Evolutionary conservation across 2,329 filamentous ascomycete species (phyloP).

Genomic region (Pseudocercospora fijiensis): DNA sequence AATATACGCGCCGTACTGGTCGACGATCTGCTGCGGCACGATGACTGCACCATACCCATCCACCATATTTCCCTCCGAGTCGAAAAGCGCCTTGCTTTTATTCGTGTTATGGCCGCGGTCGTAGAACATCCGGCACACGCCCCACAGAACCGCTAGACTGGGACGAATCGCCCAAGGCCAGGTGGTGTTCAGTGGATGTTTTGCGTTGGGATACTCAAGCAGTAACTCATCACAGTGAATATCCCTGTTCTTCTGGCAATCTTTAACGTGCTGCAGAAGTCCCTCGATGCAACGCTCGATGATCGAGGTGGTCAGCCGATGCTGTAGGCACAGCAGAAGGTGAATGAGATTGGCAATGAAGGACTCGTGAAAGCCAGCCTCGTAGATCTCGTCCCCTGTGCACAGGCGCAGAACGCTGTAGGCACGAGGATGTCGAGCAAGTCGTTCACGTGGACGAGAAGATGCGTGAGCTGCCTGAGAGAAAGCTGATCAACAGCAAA

Average conservation of each 20-base stretch:
- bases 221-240: slow-evolving; percentile 33
- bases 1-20: background rate
- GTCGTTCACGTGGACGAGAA: slow-evolving; percentile 33
- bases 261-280: slow-evolving; percentile 24
- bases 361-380: background rate
- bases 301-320: slow-evolving; percentile 37
- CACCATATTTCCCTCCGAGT: slow-evolving; percentile 10
- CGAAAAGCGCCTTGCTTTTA: background rate
- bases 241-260: slow-evolving; percentile 29
- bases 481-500: slow-evolving; percentile 17
- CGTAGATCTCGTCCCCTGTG: background rate
- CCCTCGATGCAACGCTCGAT: slow-evolving; percentile 22
- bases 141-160: slow-evolving; percentile 40
- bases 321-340: slow-evolving; percentile 36
- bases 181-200: slow-evolving; percentile 39
- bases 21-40: background rate
- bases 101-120: slow-evolving; percentile 11
- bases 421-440: background rate
- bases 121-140: slow-evolving; percentile 42
- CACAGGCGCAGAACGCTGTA: background rate
- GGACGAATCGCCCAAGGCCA: slow-evolving; percentile 42
- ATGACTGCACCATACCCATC: background rate
- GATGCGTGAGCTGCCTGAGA: slow-evolving; percentile 37
- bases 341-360: background rate
- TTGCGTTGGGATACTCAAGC: slow-evolving; percentile 36